phyloP scores from a whole-genome alignment of 2,329 filamentous ascomycete species.

The Achaetomium macrosporum region DNA sequence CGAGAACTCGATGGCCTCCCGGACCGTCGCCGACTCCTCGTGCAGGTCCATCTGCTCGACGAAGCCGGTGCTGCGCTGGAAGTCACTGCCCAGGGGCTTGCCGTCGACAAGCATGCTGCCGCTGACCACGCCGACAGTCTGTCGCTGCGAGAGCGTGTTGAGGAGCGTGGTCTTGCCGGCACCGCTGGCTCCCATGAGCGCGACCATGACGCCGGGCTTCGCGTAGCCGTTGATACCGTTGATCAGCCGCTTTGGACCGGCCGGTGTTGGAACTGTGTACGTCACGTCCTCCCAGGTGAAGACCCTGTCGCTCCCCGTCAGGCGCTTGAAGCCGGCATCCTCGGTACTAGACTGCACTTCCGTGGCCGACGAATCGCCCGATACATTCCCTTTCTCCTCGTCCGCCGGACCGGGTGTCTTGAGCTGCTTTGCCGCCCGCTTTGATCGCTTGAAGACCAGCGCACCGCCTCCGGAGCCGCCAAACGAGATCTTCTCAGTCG shows the following conservation, averaged over 20 bases:
- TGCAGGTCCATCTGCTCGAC: constrained; percentile 69
- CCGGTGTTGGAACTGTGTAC: constrained; percentile 57
- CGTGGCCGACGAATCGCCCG: constrained; percentile 25
- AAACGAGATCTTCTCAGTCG: constrained; percentile 58
- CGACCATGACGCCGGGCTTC: constrained; percentile 74
- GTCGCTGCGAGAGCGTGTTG: constrained; percentile 68
- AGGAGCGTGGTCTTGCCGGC: constrained; percentile 81
- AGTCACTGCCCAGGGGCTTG: constrained; percentile 54
- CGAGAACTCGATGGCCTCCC: constrained; percentile 62
- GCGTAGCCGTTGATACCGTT: constrained; percentile 68
- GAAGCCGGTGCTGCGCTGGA: constrained; percentile 66
- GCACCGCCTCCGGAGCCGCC: constrained; percentile 41
- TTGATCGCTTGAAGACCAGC: constrained; percentile 22
- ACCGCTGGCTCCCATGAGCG: constrained; percentile 73
- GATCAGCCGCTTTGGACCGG: constrained; percentile 33
- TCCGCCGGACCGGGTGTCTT: constrained; percentile 34
- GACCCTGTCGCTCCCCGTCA: constrained; percentile 30
- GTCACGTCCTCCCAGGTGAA: constrained; percentile 68
- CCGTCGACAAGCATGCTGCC: constrained; percentile 68
- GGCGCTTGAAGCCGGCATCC: constrained; percentile 14
- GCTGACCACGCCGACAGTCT: constrained; percentile 56
- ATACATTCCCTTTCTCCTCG: constrained; percentile 46
- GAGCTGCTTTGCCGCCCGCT: constrained; percentile 12
- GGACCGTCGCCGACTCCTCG: constrained; percentile 58
- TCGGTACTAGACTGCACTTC: constrained; percentile 15